Evolutionary conservation across 208 protist genomes (phyloP), one percentile per base, ranked within the genome.

Genomic region (Leishmania turanica): DNA sequence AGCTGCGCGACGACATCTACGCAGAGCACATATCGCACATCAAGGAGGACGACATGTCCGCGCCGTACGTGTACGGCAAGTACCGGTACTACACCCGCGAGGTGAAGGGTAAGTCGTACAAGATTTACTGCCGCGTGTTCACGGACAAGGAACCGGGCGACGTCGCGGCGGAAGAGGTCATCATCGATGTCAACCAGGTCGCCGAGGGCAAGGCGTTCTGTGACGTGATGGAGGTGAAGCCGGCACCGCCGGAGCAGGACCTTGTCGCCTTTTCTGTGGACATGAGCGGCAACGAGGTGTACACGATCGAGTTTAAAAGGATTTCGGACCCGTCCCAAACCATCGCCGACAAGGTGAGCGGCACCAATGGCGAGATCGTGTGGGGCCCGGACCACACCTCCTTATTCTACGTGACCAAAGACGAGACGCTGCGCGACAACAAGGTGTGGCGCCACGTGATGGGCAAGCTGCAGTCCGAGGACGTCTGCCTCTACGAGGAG

Each of bases 391-490:
- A 92, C 80, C 88, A 78, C 45, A 87, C 80, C 42, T 87, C 84
- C 76, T 93, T 98, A 84, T 98, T 96, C 83, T 98, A 98, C 84
- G 83, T 88, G 49, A 95, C 92, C 9, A 94, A 94, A 82, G 95
- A 98, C 72, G 92, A 88, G 9, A 79, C 92, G 37, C 84, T 94
- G 77, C 92, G 95, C 49, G 89, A 93, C 66, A 78, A 97, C 85
- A 93, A 96, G 83, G 88, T 98, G 53, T 98, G 95, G 95, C 90
- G 93, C 54, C 95, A 97, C 87, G 77, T 96, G 3, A 87, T 98
- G 54, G 93, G 92, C 17, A 85, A 89, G 75, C 87, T 86, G 72
- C 90, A 94, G 86, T 90, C 88, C 42, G 76, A 81, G 6, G 95
- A 98, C 82, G 90, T 96, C 21, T 95, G 90, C 79, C 76, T 98